Base-by-base conservation (phyloP, 352 stramenopile species). In the Pythium oligandrum region DNA sequence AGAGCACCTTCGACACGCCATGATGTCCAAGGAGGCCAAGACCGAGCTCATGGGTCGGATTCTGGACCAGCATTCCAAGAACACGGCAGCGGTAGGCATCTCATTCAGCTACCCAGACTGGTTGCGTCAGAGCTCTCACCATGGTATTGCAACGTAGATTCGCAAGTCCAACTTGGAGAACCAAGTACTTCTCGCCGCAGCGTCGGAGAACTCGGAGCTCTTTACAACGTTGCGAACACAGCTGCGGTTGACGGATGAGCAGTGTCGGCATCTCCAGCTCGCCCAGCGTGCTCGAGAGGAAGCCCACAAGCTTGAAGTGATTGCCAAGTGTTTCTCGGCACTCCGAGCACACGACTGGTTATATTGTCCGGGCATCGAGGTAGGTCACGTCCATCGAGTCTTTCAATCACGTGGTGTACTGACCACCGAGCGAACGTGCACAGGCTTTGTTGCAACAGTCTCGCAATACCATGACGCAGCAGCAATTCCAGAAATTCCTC, bases 21-120 rank as follows among this genome's bases (percentile, higher is more conserved):
- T 77, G 49, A 92, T 95, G 83, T 86, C 78, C 5, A 92, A 91
- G 55, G 84, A 95, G 32, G 67, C 81, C 30, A 95, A 95, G 53
- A 86, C 86, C 61, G 79, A 93, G 56, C 56, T 91, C 31, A 80
- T 91, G 59, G 76, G 68, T 8, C 76, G 79, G 17, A 90, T 93
- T 57, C 70, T 94, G 4, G 78, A 71, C 3, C 79, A 94, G 34
- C 81, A 94, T 52, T 84, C 80, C 11, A 73, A 70, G 3, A 88
- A 87, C 64, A 90, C 82, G 2, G 71, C 75, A 31, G 82, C 82
- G 12, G 83, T 94, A 64, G n/a, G 70, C 53, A 31, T 4, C 6
- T 26, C 17, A 26, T 26, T 26, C 17, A 26, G 17, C 17, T 26
- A 26, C 17, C 17, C 17, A 26, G 17, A 26, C 17, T 26, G 17